phyloP scores from a whole-genome alignment of 2,329 filamentous ascomycete species.

The Aureobasidium pullulans region DNA sequence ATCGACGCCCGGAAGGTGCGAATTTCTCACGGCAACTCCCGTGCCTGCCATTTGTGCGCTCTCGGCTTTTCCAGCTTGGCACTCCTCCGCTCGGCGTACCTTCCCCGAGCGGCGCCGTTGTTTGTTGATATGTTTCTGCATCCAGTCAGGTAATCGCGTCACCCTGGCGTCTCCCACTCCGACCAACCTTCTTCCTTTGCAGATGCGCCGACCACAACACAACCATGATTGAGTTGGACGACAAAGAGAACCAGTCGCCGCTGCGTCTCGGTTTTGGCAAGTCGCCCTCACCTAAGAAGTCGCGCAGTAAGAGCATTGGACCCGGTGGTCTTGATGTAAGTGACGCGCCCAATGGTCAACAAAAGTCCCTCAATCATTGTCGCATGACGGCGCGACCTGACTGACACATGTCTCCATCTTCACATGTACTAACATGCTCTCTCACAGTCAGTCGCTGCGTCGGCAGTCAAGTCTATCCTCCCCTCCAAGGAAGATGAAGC shows the following conservation, averaged over 20 bases:
- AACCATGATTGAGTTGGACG: slow-evolving; percentile 17
- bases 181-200: neutral
- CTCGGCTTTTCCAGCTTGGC: neutral
- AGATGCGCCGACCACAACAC: neutral
- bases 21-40: neutral
- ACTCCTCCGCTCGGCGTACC: neutral
- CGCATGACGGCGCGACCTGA: slow-evolving; percentile 60
- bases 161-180: neutral
- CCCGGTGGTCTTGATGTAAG: slow-evolving; percentile 82
- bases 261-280: slow-evolving; percentile 19
- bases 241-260: slow-evolving; percentile 31
- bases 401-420: neutral
- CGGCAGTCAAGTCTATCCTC: slow-evolving; percentile 46
- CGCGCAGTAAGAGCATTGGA: slow-evolving; percentile 90
- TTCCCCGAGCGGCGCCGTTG: neutral
- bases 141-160: neutral
- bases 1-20: neutral
- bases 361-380: slow-evolving; percentile 39
- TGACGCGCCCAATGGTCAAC: slow-evolving; percentile 44
- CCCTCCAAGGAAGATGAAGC: slow-evolving; percentile 51
- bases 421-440: neutral
- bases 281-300: slow-evolving; percentile 52
- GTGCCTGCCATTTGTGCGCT: neutral
- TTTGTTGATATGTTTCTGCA: slow-evolving; percentile 10
- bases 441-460: slow-evolving; percentile 35